Percentiles rank a stretch among this genome's conserved stretches.
Conservation (phyloP, 2,329 filamentous ascomycete species). For the Cladophialophora exuberans region DNA sequence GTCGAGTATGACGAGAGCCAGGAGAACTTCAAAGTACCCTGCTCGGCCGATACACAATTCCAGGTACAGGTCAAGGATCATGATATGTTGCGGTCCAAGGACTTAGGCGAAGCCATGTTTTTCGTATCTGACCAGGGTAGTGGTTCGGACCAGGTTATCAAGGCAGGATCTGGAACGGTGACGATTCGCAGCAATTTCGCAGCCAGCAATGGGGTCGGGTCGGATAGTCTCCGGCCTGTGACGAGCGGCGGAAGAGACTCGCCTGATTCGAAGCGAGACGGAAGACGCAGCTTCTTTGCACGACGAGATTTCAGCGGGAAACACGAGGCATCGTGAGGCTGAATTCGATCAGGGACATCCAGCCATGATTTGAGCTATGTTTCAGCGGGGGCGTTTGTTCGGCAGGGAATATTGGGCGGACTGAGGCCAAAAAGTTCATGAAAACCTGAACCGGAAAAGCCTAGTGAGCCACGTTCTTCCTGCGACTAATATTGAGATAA, state of each 20-base stretch:
- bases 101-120: constrained; percentile 84
- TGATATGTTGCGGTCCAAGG: constrained; percentile 79
- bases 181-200: constrained; percentile 74
- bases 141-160: constrained; percentile 72
- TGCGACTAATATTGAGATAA: not conserved
- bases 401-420: constrained; percentile 1
- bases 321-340: constrained; percentile 24
- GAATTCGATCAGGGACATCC: not conserved
- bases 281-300: constrained; percentile 51
- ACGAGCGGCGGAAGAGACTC: constrained; percentile 38
- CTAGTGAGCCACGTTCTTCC: not conserved
- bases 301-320: constrained; percentile 42
- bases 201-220: constrained; percentile 48
- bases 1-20: constrained; percentile 66
- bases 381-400: constrained; percentile 15
- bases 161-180: constrained; percentile 73
- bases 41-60: constrained; percentile 82
- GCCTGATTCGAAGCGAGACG: constrained; percentile 46
- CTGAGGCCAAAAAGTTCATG: not conserved
- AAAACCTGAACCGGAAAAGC: not conserved
- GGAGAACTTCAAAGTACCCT: constrained; percentile 77
- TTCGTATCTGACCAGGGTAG: constrained; percentile 81
- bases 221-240: constrained; percentile 27
- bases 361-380: not conserved
- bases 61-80: constrained; percentile 84